Evolutionary conservation across 352 stramenopile genomes (phyloP), one percentile per base, ranked within the genome.

Genomic region (Peronospora destructor): DNA sequence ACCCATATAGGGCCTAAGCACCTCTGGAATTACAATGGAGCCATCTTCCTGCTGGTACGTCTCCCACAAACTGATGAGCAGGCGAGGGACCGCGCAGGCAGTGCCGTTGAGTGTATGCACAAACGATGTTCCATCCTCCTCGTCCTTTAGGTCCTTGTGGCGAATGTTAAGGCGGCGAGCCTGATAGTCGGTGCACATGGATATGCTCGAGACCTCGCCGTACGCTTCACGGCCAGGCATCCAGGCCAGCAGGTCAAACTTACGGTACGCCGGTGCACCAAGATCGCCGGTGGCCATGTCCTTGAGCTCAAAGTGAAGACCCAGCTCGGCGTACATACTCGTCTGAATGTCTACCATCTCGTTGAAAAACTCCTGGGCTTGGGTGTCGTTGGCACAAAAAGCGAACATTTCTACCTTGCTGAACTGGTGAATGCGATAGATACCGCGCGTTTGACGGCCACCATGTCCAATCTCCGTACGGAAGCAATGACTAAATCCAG

Each of bases 381-480:
- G 76, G 4, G 61, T 65, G 61, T 84, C 77, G 21, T 78, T 73
- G 23, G 73, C 80, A 23, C 71, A 76, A 52, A 94, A 91, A 46
- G 67, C 79, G 46, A 94, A 90, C 85, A 94, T 93, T 55, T 95
- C 85, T 13, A 93, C 83, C 47, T 95, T 95, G 58, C 63, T 85
- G 52, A 95, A 95, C 59, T 95, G 85, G 61, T 95, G 85, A 54
- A 95, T 85, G 23, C 85, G 83, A 55, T 93, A 95, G 34, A 95
- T 80, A 3, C 85, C 85, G 16, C 77, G 71, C 16, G 69, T 85
- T n/a, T 66, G 63, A 16, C 72, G 75, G 9, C 85, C 85, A 26
- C 77, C 76, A 48, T 86, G 75, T 12, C 85, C 85, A 40, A 85
- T 88, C 53, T 95, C 85, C 5, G 79, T 90, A 35, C 85, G 79